Evolutionary conservation across 768 basidiomycete genomes (phyloP), one percentile per base, ranked within the genome.

Genomic region (Trametes punicea): DNA sequence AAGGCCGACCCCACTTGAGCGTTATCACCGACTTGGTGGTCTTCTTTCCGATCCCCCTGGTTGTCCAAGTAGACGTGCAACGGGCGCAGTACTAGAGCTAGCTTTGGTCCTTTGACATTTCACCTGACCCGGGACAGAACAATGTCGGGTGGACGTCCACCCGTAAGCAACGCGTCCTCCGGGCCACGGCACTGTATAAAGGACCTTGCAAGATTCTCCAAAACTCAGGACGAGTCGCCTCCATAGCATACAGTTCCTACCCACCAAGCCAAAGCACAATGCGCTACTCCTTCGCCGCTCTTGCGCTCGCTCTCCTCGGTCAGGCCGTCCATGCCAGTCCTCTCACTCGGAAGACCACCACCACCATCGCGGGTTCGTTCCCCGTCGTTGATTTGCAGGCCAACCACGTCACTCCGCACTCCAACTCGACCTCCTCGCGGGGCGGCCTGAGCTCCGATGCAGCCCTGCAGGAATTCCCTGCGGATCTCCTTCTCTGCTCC

Each of bases 401-500:
- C 26, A n/a, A 9, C 10, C 9, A 6, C 34, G 6, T 23, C 8
- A n/a, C n/a, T n/a, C n/a, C n/a, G n/a, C 33, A 48, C n/a, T 15
- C 23, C 10, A 36, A 36, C 47, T 15, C 33, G 33, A 36, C 34
- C 21, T 21, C 20, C 45, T 25, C 45, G 27, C 26, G 20, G 27
- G 25, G 29, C 31, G 34, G 25, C 23, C 10, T 47, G 27, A 44
- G 39, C 53, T 10, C 25, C 23, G 15, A n/a, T 45, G 34, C 34
- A 26, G 45, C 44, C 1, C 30, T 25, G 20, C 46, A 45, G 39
- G 36, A 42, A 18, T 49, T 50, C 48, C 47, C 47, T 15, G 55
- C 55, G 16, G 25, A n/a, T 4, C 47, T 56, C 33, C 34, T 56
- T 25, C 44, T 57, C n/a, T 57, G 56, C 42, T 6, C 33, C n/a